phyloP scores from a whole-genome alignment of 2,329 filamentous ascomycete genomes.

The Cadophora gregata region DNA sequence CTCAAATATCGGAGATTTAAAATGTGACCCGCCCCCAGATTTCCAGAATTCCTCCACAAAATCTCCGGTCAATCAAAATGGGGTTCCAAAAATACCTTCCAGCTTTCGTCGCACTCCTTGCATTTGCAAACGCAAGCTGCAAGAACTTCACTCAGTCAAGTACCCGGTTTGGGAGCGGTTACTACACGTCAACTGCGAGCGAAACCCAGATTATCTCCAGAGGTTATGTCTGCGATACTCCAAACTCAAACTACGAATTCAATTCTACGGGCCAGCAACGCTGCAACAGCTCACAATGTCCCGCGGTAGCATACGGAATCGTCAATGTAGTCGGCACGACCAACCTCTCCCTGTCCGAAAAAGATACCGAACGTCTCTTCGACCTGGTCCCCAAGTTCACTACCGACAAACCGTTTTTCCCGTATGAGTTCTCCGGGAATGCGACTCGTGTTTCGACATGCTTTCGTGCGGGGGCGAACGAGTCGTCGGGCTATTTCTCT shows the following conservation, averaged over 20 bases:
- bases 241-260: slow-evolving; percentile 17
- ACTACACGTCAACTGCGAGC: slow-evolving; percentile 11
- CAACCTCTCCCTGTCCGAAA: slow-evolving; percentile 21
- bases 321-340: slow-evolving; percentile 22
- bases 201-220: slow-evolving; percentile 14
- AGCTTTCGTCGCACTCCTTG: background rate
- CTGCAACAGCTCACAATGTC: slow-evolving; percentile 21
- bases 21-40: background rate
- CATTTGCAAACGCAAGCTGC: slow-evolving; percentile 10
- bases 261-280: slow-evolving; percentile 5
- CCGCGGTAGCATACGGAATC: slow-evolving; percentile 6
- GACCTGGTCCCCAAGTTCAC: slow-evolving; percentile 18
- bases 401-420: slow-evolving; percentile 17
- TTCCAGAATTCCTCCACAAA: background rate
- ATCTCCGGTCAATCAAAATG: background rate
- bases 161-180: background rate
- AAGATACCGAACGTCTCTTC: slow-evolving; percentile 11
- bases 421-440: slow-evolving; percentile 19
- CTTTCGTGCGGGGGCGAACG: slow-evolving; percentile 4
- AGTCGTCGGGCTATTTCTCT: slow-evolving; percentile 18
- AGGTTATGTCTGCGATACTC: slow-evolving; percentile 20
- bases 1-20: background rate
- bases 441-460: background rate
- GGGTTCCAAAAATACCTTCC: background rate
- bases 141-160: slow-evolving; percentile 16